A percentile compares a stretch with the other conserved stretches of the same genome.
Conservation (phyloP, 1,284 basidiomycete species). For the Ceratobasidium sp. region DNA sequence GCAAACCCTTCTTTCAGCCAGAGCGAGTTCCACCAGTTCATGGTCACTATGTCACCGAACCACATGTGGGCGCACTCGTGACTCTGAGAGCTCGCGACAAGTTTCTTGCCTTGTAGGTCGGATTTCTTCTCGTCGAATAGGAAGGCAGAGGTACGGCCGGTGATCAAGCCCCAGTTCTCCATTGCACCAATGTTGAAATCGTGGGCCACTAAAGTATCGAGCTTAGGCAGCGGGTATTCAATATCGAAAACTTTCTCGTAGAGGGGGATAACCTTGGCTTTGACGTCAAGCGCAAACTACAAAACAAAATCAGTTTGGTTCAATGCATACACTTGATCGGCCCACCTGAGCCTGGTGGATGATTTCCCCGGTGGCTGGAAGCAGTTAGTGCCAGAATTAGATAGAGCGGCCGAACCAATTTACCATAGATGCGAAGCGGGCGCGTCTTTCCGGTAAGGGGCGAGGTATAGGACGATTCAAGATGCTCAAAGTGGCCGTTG, state of each 20-base stretch:
- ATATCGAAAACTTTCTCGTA: constrained; percentile 66
- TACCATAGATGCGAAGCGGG: constrained; percentile 59
- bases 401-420: constrained; percentile 38
- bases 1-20: constrained; percentile 46
- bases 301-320: neutral
- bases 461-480: constrained; percentile 58
- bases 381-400: neutral
- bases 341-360: constrained; percentile 57
- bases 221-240: constrained; percentile 64
- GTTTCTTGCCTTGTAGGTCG: constrained; percentile 60
- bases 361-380: constrained; percentile 58
- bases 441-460: constrained; percentile 60
- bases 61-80: constrained; percentile 58
- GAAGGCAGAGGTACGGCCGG: constrained; percentile 62
- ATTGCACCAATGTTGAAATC: constrained; percentile 69
- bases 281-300: constrained; percentile 61
- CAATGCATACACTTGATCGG: constrained; percentile 8
- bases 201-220: constrained; percentile 59
- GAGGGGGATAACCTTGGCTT: constrained; percentile 62
- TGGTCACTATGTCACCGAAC: constrained; percentile 64
- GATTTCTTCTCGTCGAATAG: constrained; percentile 63
- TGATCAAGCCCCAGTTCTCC: constrained; percentile 66
- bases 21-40: constrained; percentile 61
- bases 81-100: constrained; percentile 60
- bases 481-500: constrained; percentile 60